Evolutionary conservation across 2,329 filamentous ascomycete genomes (phyloP).

Genomic region (Aspergillus quadrilineatus): DNA sequence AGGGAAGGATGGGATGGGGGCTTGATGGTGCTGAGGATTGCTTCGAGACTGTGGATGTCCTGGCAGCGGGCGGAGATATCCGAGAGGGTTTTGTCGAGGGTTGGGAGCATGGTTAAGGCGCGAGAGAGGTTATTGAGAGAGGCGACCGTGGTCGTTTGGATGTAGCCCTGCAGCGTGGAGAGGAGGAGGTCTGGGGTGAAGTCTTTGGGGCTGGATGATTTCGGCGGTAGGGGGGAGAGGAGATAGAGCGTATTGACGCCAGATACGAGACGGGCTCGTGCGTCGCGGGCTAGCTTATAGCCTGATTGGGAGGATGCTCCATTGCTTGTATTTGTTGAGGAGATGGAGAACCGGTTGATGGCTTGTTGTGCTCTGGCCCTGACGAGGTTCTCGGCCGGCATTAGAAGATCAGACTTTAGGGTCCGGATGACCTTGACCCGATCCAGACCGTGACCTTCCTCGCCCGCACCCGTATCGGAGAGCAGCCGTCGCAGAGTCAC

Average conservation of each 20-base stretch:
- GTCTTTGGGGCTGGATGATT: slow-evolving; percentile 48
- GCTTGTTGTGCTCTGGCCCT: slow-evolving; percentile 72
- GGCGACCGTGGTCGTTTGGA: slow-evolving; percentile 76
- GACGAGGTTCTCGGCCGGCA: slow-evolving; percentile 72
- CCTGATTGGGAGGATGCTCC: slow-evolving; percentile 43
- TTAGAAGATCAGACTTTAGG: slow-evolving; percentile 67
- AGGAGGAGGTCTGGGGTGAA: slow-evolving; percentile 71
- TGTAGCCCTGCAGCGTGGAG: slow-evolving; percentile 73
- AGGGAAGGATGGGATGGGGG: slow-evolving; percentile 69
- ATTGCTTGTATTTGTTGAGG: slow-evolving; percentile 40
- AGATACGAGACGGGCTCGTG: slow-evolving; percentile 68
- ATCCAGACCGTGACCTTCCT: slow-evolving; percentile 75
- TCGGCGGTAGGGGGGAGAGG: slow-evolving; percentile 64
- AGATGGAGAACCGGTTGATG: slow-evolving; percentile 80
- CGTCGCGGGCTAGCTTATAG: slow-evolving; percentile 68
- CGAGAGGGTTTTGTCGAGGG: slow-evolving; percentile 73
- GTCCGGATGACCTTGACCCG: slow-evolving; percentile 70
- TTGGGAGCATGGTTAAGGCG: slow-evolving; percentile 75
- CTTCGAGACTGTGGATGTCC: slow-evolving; percentile 84
- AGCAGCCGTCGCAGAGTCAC: slow-evolving; percentile 73
- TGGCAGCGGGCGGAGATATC: slow-evolving; percentile 85
- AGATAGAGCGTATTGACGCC: slow-evolving; percentile 77
- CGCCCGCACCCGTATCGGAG: slow-evolving; percentile 63
- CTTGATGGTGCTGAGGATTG: slow-evolving; percentile 68
- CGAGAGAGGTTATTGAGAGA: slow-evolving; percentile 73